Base-by-base conservation (phyloP, 2,329 filamentous ascomycete genomes). In the Cordyceps pruinosa region DNA sequence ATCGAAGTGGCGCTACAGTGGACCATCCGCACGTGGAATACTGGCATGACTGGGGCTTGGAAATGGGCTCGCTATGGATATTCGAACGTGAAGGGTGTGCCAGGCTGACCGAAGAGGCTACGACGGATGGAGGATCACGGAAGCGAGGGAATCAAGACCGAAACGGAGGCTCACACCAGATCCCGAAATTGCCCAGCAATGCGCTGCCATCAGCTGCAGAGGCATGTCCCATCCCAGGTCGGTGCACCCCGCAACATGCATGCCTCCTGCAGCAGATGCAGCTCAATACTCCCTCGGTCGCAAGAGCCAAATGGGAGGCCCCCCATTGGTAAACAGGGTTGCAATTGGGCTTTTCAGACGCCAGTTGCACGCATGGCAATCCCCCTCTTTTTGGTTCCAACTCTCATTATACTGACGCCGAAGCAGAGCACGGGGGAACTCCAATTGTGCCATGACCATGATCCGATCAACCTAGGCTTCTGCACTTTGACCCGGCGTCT, bases 1-100 rank as follows among this genome's bases (percentile, higher is more conserved):
- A 57, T 57, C 39, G 55, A 51, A 8, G 55, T 57, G 55, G 55
- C 47, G 55, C 55, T 37, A 12, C 28, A 44, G 47, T 57, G 55
- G 55, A 47, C 47, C 55, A 25, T 2, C 46, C 46, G 17, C 47
- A 57, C 55, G 55, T 57, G 55, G 55, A 51, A 35, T 50, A 49
- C 25, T 35, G 54, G 35, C 19, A 39, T 49, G 55, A 37, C 35
- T 47, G 54, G 54, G 52, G 35, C 51, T 25, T 39, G 26, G n/a
- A 41, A 48, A 37, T 35, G 51, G 39, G 39, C 41, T 37, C 21
- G 21, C 35, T 15, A 28, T 41, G 48, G 34, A 21, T 13, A 50
- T 51, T n/a, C n/a, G n/a, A n/a, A n/a, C n/a, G 25, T 41, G 21
- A 25, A 28, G 48, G 48, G 48, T 51, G 48, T 41, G 35, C 25